A percentile compares a stretch with the other conserved stretches of the same genome.
These are phyloP conservation scores for Penicillium italicum DNA, from an alignment of 2,329 filamentous ascomycete genomes.

Conservation along the genomic window DNA sequence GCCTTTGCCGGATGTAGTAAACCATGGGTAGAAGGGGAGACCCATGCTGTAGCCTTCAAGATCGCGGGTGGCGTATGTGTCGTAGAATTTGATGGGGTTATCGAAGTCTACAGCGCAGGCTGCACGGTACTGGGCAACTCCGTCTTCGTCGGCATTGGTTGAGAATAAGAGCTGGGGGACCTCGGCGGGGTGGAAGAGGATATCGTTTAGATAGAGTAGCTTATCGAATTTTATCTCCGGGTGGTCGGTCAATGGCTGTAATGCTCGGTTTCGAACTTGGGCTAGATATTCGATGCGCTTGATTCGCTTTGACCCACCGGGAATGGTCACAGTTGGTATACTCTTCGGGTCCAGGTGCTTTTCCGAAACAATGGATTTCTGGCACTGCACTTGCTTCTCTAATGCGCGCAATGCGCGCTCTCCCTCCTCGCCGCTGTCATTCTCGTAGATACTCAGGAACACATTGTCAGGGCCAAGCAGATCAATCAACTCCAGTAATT, in stretches of 20 bases:
- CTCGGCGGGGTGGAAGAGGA: slow-evolving; percentile 59
- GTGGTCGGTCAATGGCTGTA: slow-evolving; percentile 58
- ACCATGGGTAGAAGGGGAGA: slow-evolving; percentile 70
- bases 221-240: slow-evolving; percentile 50
- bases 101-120: slow-evolving; percentile 74
- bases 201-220: slow-evolving; percentile 64
- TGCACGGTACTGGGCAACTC: slow-evolving; percentile 59
- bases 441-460: slow-evolving; percentile 71
- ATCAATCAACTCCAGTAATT: slow-evolving; percentile 60
- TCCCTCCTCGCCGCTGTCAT: slow-evolving; percentile 60
- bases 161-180: slow-evolving; percentile 60
- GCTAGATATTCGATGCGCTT: slow-evolving; percentile 73
- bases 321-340: slow-evolving; percentile 59
- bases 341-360: slow-evolving; percentile 55
- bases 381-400: slow-evolving; percentile 48
- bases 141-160: slow-evolving; percentile 53
- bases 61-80: slow-evolving; percentile 71
- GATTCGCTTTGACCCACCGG: slow-evolving; percentile 59
- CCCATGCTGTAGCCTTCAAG: slow-evolving; percentile 65
- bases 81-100: slow-evolving; percentile 71
- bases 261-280: slow-evolving; percentile 66
- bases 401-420: slow-evolving; percentile 54
- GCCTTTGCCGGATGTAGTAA: slow-evolving; percentile 51
- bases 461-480: slow-evolving; percentile 65
- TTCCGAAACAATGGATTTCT: slow-evolving; percentile 57